These are phyloP conservation scores for Septoria petroselini DNA, from an alignment of 2,329 filamentous ascomycete species.

Conservation along the genomic window DNA sequence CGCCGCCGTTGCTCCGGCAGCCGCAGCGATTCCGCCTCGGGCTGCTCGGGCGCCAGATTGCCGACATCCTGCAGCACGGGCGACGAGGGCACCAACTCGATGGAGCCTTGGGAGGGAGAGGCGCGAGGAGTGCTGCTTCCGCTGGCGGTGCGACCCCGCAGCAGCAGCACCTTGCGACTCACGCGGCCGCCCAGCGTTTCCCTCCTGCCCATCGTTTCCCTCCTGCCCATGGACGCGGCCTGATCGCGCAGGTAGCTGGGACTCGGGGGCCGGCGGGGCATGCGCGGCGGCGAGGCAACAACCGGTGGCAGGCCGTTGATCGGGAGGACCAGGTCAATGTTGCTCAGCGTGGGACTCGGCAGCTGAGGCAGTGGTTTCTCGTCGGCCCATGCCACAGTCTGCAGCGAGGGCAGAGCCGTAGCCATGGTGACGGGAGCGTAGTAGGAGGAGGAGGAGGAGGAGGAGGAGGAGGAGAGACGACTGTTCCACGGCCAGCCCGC, in stretches of 20 bases:
- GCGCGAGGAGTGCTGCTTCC: conserved; percentile 10
- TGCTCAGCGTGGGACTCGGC: conserved; percentile 81
- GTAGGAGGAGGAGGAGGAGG: too few relatives aligned
- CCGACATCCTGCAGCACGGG: conserved; percentile 34
- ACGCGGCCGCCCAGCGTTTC: conserved; percentile 35
- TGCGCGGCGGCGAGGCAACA: conserved; percentile 25
- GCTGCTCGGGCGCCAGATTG: conserved; percentile 29
- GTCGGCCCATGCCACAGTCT: conserved; percentile 12
- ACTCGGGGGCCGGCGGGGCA: conserved; percentile 30
- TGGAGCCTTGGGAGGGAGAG: conserved; percentile 16
- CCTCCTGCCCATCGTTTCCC: conserved; percentile 23
- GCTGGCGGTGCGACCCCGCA: conserved; percentile 32
- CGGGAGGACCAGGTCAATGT: conserved; percentile 90
- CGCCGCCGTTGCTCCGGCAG: conserved; percentile 30
- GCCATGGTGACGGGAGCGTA: too few relatives aligned
- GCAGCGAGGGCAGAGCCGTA: conserved; percentile 17
- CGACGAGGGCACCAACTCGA: conserved; percentile 30
- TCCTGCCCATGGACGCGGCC: too few relatives aligned
- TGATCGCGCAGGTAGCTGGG: conserved; percentile 31
- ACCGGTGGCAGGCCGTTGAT: conserved; percentile 44
- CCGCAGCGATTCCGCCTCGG: conserved; percentile 16
- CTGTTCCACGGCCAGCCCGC: too few relatives aligned
- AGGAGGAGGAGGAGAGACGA: too few relatives aligned
- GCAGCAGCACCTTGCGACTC: conserved; percentile 36
- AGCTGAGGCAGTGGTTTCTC: conserved; percentile 44